A percentile compares a stretch with the other conserved stretches of the same genome.
phyloP scores from a whole-genome alignment of 192 early-diverging fungal species.

The Glomus cerebriforme region DNA sequence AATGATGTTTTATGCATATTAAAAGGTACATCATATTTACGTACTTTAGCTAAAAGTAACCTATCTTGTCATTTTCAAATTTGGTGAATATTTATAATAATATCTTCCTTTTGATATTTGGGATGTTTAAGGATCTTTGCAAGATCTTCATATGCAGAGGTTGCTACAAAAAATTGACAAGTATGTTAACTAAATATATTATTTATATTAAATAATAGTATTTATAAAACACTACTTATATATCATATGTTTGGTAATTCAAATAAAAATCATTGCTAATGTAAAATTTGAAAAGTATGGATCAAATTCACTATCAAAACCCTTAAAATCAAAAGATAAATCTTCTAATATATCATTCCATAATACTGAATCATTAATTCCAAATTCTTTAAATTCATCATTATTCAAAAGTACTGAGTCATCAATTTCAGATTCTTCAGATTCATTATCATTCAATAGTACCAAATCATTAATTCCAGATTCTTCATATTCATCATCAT shows the following conservation, averaged over 20 bases:
- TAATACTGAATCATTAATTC: too few species aligned
- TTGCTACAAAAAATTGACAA: background rate
- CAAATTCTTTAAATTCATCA: too few species aligned
- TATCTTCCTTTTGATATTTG: background rate
- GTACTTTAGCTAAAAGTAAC: background rate
- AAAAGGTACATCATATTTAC: background rate
- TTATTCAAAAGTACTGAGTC: too few species aligned
- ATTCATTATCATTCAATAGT: too few species aligned
- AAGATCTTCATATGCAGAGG: constrained; percentile 18
- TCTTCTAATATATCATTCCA: background rate
- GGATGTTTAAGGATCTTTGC: background rate
- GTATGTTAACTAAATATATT: background rate
- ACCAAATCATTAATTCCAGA: too few species aligned
- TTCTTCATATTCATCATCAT: too few species aligned
- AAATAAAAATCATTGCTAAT: background rate
- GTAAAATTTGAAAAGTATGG: background rate
- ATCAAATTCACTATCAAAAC: background rate
- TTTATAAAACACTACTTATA: background rate
- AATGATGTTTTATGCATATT: background rate
- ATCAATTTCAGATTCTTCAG: too few species aligned
- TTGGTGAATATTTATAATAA: background rate
- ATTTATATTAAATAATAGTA: background rate
- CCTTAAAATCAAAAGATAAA: background rate
- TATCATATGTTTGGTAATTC: background rate
- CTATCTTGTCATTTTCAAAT: background rate